Evolutionary conservation across 148 eudicot species (phyloP).

Genomic region (Vaccinium myrtillus): DNA sequence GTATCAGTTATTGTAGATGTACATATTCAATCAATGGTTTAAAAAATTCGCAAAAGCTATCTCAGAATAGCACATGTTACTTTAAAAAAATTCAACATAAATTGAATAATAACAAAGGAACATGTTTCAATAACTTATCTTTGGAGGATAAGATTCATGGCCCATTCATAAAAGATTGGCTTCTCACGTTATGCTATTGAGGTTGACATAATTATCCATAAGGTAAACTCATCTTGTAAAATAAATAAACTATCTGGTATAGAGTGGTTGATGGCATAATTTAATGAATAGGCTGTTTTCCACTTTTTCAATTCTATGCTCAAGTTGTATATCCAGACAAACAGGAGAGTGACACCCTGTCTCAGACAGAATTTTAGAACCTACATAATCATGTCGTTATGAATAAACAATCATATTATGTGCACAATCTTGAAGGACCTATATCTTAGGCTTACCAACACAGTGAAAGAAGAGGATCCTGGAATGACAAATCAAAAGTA

Average conservation of each 20-base stretch:
- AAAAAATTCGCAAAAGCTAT: constrained; percentile 11
- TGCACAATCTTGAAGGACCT: too few species aligned
- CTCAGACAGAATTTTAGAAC: neutral
- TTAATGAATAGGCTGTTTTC: neutral
- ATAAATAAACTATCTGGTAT: neutral
- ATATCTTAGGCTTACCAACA: neutral
- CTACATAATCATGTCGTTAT: neutral
- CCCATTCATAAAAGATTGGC: neutral
- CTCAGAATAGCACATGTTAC: neutral
- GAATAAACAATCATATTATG: neutral
- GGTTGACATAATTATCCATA: neutral
- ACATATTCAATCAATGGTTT: constrained; percentile 12
- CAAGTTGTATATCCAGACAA: neutral
- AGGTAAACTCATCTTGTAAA: neutral
- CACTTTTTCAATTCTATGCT: constrained; percentile 3
- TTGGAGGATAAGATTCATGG: neutral
- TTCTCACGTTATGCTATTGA: neutral
- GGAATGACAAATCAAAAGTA: neutral
- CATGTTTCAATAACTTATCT: neutral
- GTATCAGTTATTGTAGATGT: constrained; percentile 16
- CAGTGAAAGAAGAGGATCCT: neutral
- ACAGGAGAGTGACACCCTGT: neutral
- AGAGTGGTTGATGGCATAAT: neutral
- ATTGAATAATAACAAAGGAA: neutral
- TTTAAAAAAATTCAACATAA: neutral